Conservation (phyloP, 257 asterid species). For the Solanum ossicruentum region DNA sequence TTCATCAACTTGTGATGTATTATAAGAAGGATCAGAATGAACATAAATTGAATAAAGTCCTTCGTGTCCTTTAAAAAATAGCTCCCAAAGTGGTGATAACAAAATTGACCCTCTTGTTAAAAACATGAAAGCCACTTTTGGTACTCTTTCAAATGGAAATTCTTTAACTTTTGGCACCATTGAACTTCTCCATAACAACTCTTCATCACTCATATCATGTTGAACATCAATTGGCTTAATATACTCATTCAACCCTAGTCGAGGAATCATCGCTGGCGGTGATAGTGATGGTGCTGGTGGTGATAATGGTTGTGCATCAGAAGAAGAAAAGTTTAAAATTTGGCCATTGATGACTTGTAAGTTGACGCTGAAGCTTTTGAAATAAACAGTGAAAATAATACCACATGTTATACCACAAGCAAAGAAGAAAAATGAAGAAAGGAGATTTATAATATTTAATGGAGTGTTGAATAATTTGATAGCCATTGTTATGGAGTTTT, state of each 20-base stretch:
- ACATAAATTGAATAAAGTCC: constrained; percentile 30
- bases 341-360: constrained; percentile 38
- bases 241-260: background rate
- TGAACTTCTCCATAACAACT: constrained; percentile 46
- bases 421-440: constrained; percentile 25
- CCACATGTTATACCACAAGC: constrained; percentile 44
- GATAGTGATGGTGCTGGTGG: background rate
- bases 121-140: constrained; percentile 40
- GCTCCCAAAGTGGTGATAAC: constrained; percentile 34
- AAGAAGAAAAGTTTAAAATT: constrained; percentile 15
- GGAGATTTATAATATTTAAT: constrained; percentile 20
- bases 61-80: constrained; percentile 23
- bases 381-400: constrained; percentile 35
- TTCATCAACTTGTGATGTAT: constrained; percentile 14
- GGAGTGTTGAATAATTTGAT: background rate
- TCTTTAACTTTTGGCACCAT: constrained; percentile 27
- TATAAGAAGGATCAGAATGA: constrained; percentile 21
- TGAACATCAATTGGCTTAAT: constrained; percentile 1
- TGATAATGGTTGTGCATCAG: constrained; percentile 6
- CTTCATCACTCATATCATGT: constrained; percentile 50
- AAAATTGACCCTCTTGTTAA: constrained; percentile 22
- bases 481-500: background rate
- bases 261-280: background rate
- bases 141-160: constrained; percentile 13
- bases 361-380: constrained; percentile 34